Evolutionary conservation across 2,329 filamentous ascomycete genomes (phyloP).

Genomic region (Ascochyta lentis): DNA sequence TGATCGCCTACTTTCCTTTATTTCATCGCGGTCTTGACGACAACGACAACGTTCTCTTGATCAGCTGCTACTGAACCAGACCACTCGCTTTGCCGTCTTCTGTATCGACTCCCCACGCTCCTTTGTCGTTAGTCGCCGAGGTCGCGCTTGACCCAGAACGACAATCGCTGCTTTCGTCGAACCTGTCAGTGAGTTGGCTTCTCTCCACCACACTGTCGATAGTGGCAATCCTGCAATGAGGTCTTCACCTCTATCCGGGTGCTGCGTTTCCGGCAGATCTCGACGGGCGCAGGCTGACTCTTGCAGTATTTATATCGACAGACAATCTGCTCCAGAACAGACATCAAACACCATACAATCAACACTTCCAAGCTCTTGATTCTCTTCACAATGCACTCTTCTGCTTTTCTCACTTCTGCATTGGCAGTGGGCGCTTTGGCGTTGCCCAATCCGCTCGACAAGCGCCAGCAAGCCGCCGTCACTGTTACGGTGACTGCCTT

Average conservation of each 20-base stretch:
- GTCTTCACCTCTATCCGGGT: constrained; percentile 4
- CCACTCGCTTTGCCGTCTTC: not conserved
- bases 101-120: not conserved
- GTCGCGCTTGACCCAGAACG: constrained; percentile 8
- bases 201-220: constrained; percentile 1
- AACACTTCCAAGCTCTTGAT: constrained; percentile 13
- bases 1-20: not conserved
- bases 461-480: constrained; percentile 27
- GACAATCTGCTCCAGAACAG: not conserved
- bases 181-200: constrained; percentile 12
- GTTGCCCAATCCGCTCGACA: constrained; percentile 27
- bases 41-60: constrained; percentile 4
- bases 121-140: constrained; percentile 15
- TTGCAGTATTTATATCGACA: constrained; percentile 15
- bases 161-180: constrained; percentile 17
- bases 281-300: not conserved
- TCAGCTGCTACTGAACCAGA: not conserved
- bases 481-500: constrained; percentile 30
- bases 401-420: constrained; percentile 32
- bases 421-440: constrained; percentile 37
- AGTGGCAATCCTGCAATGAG: constrained; percentile 5
- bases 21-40: constrained; percentile 7
- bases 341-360: constrained; percentile 2
- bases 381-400: constrained; percentile 36
- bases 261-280: constrained; percentile 14